Evolutionary conservation across 805 yeast genomes (phyloP).

Genomic region (Teunomyces tritomae): DNA sequence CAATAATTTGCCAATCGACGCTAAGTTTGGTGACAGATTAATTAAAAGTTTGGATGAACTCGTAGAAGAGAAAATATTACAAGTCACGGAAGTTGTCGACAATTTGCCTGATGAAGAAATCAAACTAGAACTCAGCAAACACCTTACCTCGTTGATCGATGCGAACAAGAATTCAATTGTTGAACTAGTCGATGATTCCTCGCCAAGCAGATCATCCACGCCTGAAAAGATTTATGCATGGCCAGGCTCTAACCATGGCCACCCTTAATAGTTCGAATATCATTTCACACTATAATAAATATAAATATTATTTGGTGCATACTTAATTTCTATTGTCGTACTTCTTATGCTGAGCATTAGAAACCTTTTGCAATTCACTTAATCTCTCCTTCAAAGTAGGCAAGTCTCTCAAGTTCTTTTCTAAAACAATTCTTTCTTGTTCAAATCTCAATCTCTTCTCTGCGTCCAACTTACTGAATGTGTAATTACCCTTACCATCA

Average conservation of each 20-base stretch:
- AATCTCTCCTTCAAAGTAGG: conserved; percentile 67
- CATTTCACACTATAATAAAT: conserved; percentile 14
- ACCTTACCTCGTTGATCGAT: conserved; percentile 11
- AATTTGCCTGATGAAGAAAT: conserved; percentile 17
- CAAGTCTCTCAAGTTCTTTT: conserved; percentile 66
- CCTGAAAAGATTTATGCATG: conserved; percentile 50
- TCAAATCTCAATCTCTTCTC: conserved; percentile 69
- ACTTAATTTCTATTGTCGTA: conserved; percentile 2
- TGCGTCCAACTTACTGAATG: conserved; percentile 65
- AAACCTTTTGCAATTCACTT: conserved; percentile 56
- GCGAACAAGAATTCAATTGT: conserved; percentile 13
- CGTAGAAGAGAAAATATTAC: conserved; percentile 25
- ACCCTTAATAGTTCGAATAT: conserved; percentile 36
- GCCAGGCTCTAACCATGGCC: conserved; percentile 71
- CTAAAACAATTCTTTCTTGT: conserved; percentile 71
- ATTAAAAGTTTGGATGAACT: conserved; percentile 32
- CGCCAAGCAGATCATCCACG: conserved; percentile 25
- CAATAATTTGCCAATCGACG: conserved; percentile 52
- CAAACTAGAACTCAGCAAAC: conserved; percentile 15
- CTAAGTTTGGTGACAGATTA: conserved; percentile 46
- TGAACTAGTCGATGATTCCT: conserved; percentile 16
- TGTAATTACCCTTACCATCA: conserved; percentile 77
- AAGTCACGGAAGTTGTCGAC: conserved; percentile 17
- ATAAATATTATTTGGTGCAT: conserved; percentile 6
- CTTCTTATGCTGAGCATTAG: conserved; percentile 37